Conservation (phyloP, 2,329 filamentous ascomycete genomes). For the Cladosporium velox region DNA sequence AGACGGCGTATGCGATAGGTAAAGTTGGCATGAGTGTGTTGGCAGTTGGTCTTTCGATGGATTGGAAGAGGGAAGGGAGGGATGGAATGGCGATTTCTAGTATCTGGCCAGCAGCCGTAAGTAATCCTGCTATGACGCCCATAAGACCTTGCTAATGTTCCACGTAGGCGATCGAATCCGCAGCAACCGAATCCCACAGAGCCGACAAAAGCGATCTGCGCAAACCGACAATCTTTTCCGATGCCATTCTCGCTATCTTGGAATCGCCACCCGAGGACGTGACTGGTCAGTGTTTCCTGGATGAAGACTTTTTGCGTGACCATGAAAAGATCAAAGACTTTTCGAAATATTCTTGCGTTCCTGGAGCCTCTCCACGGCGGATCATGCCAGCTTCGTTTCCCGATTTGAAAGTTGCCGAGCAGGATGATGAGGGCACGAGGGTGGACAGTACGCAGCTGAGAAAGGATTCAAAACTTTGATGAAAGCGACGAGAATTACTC, state of each 20-base stretch:
- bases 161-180: slow-evolving; percentile 68
- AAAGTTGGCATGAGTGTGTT: slow-evolving; percentile 83
- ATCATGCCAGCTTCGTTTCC: slow-evolving; percentile 77
- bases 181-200: slow-evolving; percentile 62
- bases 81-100: slow-evolving; percentile 74
- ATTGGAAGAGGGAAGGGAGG: slow-evolving; percentile 68
- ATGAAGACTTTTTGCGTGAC: slow-evolving; percentile 76
- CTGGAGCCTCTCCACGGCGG: slow-evolving; percentile 63
- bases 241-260: slow-evolving; percentile 75
- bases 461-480: background rate
- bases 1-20: slow-evolving; percentile 77
- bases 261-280: slow-evolving; percentile 59
- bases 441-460: slow-evolving; percentile 63
- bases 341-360: slow-evolving; percentile 68
- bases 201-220: slow-evolving; percentile 39
- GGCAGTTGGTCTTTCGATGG: slow-evolving; percentile 80
- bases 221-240: slow-evolving; percentile 68
- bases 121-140: slow-evolving; percentile 30
- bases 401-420: slow-evolving; percentile 70
- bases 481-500: background rate
- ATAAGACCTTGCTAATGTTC: background rate
- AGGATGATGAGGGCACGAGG: slow-evolving; percentile 74
- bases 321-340: slow-evolving; percentile 70
- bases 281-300: slow-evolving; percentile 71
- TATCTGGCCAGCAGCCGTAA: slow-evolving; percentile 76